A percentile compares a stretch with the other conserved stretches of the same genome.
phyloP scores from a whole-genome alignment of 345 rosid genomes.

The Salix purpurea region DNA sequence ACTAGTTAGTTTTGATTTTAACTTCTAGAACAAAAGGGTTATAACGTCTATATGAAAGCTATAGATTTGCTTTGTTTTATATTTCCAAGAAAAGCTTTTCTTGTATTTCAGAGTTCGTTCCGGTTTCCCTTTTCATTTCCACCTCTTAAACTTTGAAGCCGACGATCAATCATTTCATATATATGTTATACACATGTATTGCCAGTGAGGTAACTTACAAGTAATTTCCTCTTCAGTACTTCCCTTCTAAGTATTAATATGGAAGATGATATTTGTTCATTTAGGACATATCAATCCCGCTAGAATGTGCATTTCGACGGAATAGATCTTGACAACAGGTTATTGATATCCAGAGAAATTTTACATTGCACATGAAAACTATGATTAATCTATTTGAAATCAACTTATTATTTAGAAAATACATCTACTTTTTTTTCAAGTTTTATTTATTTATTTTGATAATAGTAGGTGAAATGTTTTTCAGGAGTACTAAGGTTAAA shows the following conservation, averaged over 20 bases:
- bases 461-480: constrained; percentile 33
- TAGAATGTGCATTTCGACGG: background rate
- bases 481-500: constrained; percentile 54
- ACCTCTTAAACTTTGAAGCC: background rate
- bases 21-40: too few relatives aligned
- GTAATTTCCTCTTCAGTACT: too few relatives aligned
- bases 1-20: too few relatives aligned
- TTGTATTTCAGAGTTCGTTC: background rate
- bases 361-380: background rate
- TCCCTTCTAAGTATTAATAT: background rate
- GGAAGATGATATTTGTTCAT: background rate
- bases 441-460: constrained; percentile 11
- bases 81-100: too few relatives aligned
- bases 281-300: background rate
- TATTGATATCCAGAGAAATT: background rate
- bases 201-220: background rate
- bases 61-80: too few relatives aligned
- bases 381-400: background rate
- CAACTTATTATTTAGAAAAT: background rate
- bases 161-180: background rate
- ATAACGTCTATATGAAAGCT: too few relatives aligned
- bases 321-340: background rate
- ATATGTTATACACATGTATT: background rate
- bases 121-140: background rate
- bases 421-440: background rate